Percentiles rank a stretch among this genome's conserved stretches.
Evolutionary conservation across 305 asterid species (phyloP).

Genomic region (Andrographis paniculata): DNA sequence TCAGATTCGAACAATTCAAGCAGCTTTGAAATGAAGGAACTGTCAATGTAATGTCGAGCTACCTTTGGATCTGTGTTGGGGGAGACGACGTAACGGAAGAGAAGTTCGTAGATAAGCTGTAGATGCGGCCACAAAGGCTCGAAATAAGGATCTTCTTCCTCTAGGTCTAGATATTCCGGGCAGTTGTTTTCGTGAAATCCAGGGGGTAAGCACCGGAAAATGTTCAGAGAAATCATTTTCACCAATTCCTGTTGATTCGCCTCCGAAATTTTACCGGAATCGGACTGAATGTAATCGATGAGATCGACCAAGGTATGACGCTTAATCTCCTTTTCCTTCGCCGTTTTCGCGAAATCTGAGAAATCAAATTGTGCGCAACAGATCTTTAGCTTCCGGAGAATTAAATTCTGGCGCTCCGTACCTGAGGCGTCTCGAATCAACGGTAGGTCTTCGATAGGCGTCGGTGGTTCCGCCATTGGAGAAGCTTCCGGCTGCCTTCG

Average conservation of each 20-base stretch:
- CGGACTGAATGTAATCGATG: constrained; percentile 68
- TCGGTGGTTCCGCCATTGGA: constrained; percentile 17
- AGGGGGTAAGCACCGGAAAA: constrained; percentile 71
- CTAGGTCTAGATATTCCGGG: constrained; percentile 46
- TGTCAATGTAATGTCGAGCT: constrained; percentile 80
- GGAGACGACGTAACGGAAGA: constrained; percentile 63
- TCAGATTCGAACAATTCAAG: constrained; percentile 80
- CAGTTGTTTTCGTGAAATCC: constrained; percentile 55
- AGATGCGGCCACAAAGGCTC: constrained; percentile 88
- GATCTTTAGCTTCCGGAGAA: constrained; percentile 51
- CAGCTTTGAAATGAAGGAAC: constrained; percentile 61
- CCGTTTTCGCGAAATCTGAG: constrained; percentile 38
- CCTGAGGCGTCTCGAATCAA: constrained; percentile 54
- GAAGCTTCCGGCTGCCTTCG: constrained; percentile 19
- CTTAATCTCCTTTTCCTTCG: constrained; percentile 72
- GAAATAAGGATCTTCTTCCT: constrained; percentile 65
- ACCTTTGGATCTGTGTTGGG: constrained; percentile 64
- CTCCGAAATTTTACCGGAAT: constrained; percentile 49
- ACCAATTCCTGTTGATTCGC: constrained; percentile 66
- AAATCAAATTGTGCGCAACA: constrained; percentile 62
- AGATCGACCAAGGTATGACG: constrained; percentile 65
- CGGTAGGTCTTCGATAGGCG: constrained; percentile 56
- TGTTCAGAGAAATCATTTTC: constrained; percentile 56
- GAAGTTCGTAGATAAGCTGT: constrained; percentile 64
- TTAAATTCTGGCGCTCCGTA: constrained; percentile 56